Base-by-base conservation (phyloP, 1,284 basidiomycete genomes). In the Ceratobasidium sp. region DNA sequence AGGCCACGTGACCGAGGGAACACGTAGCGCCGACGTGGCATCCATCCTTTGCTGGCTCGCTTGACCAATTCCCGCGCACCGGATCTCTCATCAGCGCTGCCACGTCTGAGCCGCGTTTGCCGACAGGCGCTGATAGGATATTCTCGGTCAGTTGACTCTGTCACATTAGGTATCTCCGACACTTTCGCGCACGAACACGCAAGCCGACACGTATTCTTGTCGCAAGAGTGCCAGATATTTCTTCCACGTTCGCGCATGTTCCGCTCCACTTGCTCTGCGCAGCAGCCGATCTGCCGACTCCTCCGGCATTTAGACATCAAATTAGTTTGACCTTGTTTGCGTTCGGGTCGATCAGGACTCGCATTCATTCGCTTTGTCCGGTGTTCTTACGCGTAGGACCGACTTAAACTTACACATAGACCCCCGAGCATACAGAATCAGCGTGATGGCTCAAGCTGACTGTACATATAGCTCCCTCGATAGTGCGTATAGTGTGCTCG, bases 11-110 rank as follows among this genome's bases (percentile, higher is more conserved):
- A 70, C 41, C 64, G 6, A 39, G 57, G 39, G 67, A 53, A 36
- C 67, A 70, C 67, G 67, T 70, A 57, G 67, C 21, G 53, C 36
- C 67, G 53, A 70, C 67, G 67, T 70, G 67, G 67, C 67, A 59
- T 46, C 1, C 1, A 26, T 1, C 16, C 26, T 61, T 9, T 46
- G 59, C 59, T 61, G 59, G 59, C 59, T 57, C 67, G 67, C 67
- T 58, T 58, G 67, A 69, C 36, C 36, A 67, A 70, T 58, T 46
- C n/a, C 53, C 26, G 61, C n/a, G 59, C 43, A 30, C 28, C 58
- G 58, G 36, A 41, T 41, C 58, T 32, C 2, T 9, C 14, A 32
- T 30, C 23, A 9, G 18, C 52, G 9, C 12, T 57, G 50, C 50
- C 50, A 53, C 50, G 50, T 53, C 50, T 53, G 50, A 30, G 50